Conservation (phyloP, 495 filamentous ascomycete species). For the Emericellopsis terricola region DNA sequence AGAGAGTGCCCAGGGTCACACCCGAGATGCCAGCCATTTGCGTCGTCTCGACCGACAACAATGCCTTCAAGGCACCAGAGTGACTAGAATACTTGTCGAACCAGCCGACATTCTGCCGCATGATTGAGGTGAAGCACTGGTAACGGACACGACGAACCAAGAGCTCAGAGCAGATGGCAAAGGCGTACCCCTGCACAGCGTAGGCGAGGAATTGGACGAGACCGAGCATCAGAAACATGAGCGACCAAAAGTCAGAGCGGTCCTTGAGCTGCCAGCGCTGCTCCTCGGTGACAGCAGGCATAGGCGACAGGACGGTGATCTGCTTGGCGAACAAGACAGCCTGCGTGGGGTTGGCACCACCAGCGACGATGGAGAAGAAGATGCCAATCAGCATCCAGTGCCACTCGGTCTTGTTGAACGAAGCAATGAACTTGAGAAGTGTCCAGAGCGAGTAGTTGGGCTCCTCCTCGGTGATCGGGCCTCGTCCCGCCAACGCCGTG, state of each 20-base stretch:
- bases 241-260: conserved; percentile 71
- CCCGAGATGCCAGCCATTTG: conserved; percentile 71
- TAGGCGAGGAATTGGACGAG: conserved; percentile 49
- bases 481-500: conserved; percentile 35
- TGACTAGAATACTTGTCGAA: conserved; percentile 78
- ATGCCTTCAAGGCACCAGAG: conserved; percentile 66
- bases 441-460: conserved; percentile 55
- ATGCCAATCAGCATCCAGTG: conserved; percentile 59
- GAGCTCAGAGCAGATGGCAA: conserved; percentile 56
- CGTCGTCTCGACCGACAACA: conserved; percentile 73
- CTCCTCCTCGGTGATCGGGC: background rate
- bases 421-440: conserved; percentile 64
- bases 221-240: conserved; percentile 93
- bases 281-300: conserved; percentile 23
- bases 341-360: conserved; percentile 71
- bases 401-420: conserved; percentile 66
- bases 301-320: conserved; percentile 34
- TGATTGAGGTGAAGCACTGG: conserved; percentile 56
- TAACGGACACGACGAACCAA: conserved; percentile 60
- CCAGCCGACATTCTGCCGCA: conserved; percentile 84
- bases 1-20: conserved; percentile 64
- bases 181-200: conserved; percentile 36
- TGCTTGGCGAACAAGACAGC: conserved; percentile 83
- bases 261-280: conserved; percentile 29
- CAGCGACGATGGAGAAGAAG: conserved; percentile 60